These are phyloP conservation scores for Fusarium armeniacum DNA, from an alignment of 2,329 filamentous ascomycete genomes.

Conservation along the genomic window DNA sequence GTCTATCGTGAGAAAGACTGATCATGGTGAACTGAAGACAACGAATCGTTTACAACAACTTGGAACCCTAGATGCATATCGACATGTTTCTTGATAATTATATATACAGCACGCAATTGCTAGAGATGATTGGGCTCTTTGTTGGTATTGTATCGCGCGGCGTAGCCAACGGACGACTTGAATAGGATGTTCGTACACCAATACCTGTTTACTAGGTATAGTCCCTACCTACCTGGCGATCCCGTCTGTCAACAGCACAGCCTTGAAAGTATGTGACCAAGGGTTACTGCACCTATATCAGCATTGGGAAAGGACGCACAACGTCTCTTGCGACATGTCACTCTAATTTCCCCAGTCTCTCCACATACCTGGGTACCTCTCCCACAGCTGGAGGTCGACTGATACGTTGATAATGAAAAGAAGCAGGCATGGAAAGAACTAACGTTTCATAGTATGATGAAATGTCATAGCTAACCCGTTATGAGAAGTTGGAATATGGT, in stretches of 20 bases:
- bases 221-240: background rate
- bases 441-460: constrained; percentile 9
- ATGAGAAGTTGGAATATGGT: background rate
- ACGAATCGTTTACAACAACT: background rate
- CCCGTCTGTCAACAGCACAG: background rate
- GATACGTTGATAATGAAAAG: constrained; percentile 17
- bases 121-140: background rate
- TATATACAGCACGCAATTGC: background rate
- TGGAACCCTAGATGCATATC: background rate
- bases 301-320: constrained; percentile 13
- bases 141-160: background rate
- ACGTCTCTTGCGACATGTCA: constrained; percentile 24
- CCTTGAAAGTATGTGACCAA: background rate
- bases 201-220: background rate
- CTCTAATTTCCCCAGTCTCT: constrained; percentile 26
- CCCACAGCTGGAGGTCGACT: constrained; percentile 5
- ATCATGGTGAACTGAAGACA: background rate
- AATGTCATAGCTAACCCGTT: background rate
- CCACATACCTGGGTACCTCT: constrained; percentile 20
- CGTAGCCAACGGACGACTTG: background rate
- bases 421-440: constrained; percentile 2
- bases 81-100: background rate
- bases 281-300: constrained; percentile 12
- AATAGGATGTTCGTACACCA: background rate
- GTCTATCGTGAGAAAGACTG: background rate